Conservation (phyloP, 805 yeast genomes). For the Kluyveromyces aestuarii region DNA sequence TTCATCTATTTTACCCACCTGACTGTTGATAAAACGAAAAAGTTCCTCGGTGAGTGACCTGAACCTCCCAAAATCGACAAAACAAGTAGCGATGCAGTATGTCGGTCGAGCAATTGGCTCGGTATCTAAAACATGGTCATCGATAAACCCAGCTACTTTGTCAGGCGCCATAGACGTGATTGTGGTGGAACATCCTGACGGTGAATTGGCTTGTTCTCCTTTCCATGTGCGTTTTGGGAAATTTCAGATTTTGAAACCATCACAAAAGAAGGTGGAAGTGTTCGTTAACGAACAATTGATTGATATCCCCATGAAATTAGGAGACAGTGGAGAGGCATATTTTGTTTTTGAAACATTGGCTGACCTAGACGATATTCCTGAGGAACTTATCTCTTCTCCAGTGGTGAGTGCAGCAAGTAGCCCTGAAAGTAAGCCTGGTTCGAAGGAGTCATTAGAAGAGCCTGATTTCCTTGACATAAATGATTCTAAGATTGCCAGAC, state of each 20-base stretch:
- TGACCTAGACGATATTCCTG: conserved; percentile 52
- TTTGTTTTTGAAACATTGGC: conserved; percentile 84
- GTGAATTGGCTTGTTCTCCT: conserved; percentile 79
- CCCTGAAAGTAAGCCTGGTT: conserved; percentile 35
- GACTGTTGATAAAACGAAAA: too few relatives aligned
- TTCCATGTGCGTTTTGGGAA: conserved; percentile 96
- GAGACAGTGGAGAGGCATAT: conserved; percentile 97
- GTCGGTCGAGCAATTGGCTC: conserved; percentile 93
- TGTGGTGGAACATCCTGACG: conserved; percentile 81
- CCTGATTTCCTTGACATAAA: conserved; percentile 28
- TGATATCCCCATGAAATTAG: conserved; percentile 87
- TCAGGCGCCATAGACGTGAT: conserved; percentile 97
- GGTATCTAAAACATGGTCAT: conserved; percentile 94
- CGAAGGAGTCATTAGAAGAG: conserved; percentile 17
- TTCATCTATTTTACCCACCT: too few relatives aligned
- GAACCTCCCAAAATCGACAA: neutral
- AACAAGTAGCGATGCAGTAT: conserved; percentile 62
- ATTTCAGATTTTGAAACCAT: conserved; percentile 84
- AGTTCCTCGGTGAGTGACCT: too few relatives aligned
- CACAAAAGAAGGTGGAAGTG: conserved; percentile 88
- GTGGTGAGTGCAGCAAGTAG: conserved; percentile 61
- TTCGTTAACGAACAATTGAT: conserved; percentile 75
- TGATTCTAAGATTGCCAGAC: conserved; percentile 1
- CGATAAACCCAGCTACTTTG: conserved; percentile 90
- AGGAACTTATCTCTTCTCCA: conserved; percentile 76